phyloP scores from a whole-genome alignment of 2,329 filamentous ascomycete genomes.

The Penicillium sp. region DNA sequence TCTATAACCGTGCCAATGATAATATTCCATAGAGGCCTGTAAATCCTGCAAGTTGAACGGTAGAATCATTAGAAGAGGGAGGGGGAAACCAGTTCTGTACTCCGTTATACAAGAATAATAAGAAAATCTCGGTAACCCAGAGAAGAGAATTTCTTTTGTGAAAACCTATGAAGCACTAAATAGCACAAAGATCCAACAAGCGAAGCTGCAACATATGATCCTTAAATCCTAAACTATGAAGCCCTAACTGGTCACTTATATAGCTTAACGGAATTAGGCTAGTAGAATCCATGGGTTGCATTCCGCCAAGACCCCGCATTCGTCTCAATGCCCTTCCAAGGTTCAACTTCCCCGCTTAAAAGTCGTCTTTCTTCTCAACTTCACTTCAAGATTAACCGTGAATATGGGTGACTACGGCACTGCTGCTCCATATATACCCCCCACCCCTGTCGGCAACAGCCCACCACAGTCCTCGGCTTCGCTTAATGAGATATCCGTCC shows the following conservation, averaged over 20 bases:
- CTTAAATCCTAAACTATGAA: neutral
- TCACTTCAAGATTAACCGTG: constrained; percentile 5
- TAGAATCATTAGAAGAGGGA: neutral
- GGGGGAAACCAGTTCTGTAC: neutral
- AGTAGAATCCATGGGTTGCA: constrained; percentile 2
- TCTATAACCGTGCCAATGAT: neutral
- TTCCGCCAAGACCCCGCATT: constrained; percentile 19
- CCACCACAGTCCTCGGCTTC: constrained; percentile 15
- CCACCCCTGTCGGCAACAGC: constrained; percentile 14
- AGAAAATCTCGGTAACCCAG: neutral
- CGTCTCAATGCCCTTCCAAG: constrained; percentile 1
- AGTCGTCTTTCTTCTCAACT: neutral
- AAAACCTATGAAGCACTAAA: neutral
- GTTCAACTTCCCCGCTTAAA: neutral
- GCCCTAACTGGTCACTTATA: neutral
- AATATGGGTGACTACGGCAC: constrained; percentile 36
- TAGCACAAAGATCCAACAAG: no score
- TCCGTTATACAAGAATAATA: neutral
- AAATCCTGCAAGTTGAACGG: neutral
- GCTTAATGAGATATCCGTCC: constrained; percentile 32
- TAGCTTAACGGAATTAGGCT: constrained; percentile 1
- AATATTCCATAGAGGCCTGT: neutral
- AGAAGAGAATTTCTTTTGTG: neutral
- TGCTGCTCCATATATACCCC: constrained; percentile 10
- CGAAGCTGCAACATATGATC: neutral